Evolutionary conservation across 83 land plant genomes (phyloP).

Genomic region (Thuja plicata): DNA sequence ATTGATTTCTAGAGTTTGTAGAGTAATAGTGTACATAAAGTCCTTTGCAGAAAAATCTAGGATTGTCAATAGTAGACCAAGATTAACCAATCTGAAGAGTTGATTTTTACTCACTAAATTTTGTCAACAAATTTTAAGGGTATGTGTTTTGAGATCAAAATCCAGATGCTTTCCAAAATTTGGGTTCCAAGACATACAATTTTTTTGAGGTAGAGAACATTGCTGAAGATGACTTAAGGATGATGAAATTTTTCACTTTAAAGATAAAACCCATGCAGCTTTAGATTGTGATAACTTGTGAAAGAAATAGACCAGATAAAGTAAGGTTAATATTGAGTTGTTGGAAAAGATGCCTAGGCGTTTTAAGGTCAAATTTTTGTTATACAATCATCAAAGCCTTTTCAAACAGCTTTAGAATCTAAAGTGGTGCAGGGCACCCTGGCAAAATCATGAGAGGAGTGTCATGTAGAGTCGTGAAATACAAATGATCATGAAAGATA

Average conservation of each 20-base stretch:
- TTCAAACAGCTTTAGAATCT: neutral
- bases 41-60: neutral
- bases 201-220: neutral
- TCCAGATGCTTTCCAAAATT: neutral
- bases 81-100: neutral
- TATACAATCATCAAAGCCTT: neutral
- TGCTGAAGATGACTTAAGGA: neutral
- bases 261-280: neutral
- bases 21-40: neutral
- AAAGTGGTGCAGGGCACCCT: too few species aligned
- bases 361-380: neutral
- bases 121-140: neutral
- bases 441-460: too few species aligned
- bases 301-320: neutral
- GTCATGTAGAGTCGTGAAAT: too few species aligned
- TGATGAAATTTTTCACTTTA: neutral
- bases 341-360: neutral
- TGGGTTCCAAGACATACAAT: neutral
- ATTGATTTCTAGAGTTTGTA: neutral
- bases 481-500: too few species aligned
- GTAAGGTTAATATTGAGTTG: neutral
- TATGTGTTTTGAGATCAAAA: neutral
- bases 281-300: neutral
- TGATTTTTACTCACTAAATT: neutral
- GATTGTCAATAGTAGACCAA: neutral